Evolutionary conservation across 306 rosid genomes (phyloP), one percentile per base, ranked within the genome.

Genomic region (Styphnolobium japonicum): DNA sequence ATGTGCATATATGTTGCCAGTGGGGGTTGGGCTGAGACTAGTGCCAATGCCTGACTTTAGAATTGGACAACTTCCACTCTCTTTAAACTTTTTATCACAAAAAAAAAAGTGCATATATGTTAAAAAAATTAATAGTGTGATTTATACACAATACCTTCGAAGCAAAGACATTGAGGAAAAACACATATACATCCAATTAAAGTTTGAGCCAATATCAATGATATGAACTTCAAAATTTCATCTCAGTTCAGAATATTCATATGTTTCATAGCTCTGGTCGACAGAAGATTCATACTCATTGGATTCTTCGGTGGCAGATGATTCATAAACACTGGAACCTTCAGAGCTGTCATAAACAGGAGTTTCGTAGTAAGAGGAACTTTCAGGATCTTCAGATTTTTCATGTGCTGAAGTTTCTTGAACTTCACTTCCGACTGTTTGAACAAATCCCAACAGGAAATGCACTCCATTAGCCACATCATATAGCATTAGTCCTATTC

Each of bases 401-500:
- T 85, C 86, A 10, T 52, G 36, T 27, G 18, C 34, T 0, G 71
- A 63, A 14, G 74, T 40, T 81, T 86, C 81, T 12, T 2, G 56
- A 82, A 83, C 90, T 80, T 74, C 86, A 79, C 67, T 71, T 63
- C 76, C 91, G 22, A 67, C 89, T 0, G 86, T 77, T 53, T 78
- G 77, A 81, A 82, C 84, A 82, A 86, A 82, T 40, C 70, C 84
- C 61, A 89, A 73, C 80, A 93, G 36, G 78, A 81, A 73, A 80
- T 86, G 91, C 77, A 90, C 82, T 63, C 92, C 98, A 82, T 88
- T 93, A 33, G 86, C 73, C 77, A 91, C 97, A 72, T 91, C 98
- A 85, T 93, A 90, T 10, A 84, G 42, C 99, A 93, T 96, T 10
- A 91, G 68, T 80, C 94, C 99, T 40, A 93, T 69, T 75, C 97